These are phyloP conservation scores for Acanthamoeba sp. DNA, from an alignment of 208 protist species.

Conservation along the genomic window DNA sequence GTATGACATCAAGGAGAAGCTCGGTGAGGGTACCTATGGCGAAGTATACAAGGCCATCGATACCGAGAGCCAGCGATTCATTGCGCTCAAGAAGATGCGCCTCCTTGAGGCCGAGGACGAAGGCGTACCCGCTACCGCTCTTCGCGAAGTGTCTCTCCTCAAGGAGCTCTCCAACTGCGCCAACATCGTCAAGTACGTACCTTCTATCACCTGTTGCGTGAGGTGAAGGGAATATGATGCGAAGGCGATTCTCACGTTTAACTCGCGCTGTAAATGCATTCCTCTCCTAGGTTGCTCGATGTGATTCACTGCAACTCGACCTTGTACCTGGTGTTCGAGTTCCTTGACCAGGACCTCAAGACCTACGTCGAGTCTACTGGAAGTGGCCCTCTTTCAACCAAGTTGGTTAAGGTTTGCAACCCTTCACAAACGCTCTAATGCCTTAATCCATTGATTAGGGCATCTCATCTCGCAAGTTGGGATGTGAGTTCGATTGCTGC, in stretches of 20 bases:
- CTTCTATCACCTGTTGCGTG: no score
- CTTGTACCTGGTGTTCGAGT: conserved; percentile 93
- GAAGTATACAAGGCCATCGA: conserved; percentile 93
- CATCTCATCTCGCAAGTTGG: background rate
- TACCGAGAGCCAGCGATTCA: conserved; percentile 80
- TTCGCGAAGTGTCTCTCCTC: conserved; percentile 93
- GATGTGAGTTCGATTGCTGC: background rate
- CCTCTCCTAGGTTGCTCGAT: conserved; percentile 83
- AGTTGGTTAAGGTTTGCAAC: conserved; percentile 63
- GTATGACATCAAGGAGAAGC: conserved; percentile 89
- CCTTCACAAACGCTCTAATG: no score
- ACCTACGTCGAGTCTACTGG: conserved; percentile 86
- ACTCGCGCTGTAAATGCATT: no score
- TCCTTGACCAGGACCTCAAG: conserved; percentile 91
- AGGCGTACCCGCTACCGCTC: conserved; percentile 92
- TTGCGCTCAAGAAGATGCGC: conserved; percentile 93
- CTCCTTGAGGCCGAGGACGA: conserved; percentile 91
- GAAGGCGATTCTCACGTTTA: no score
- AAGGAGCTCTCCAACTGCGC: conserved; percentile 90
- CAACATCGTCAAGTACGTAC: conserved; percentile 90
- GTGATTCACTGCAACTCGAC: conserved; percentile 89
- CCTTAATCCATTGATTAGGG: no score
- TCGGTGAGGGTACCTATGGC: conserved; percentile 94
- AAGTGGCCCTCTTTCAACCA: background rate
- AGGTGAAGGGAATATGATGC: no score